Conservation (phyloP, 2,329 filamentous ascomycete genomes). For the Aspergillus sp. region DNA sequence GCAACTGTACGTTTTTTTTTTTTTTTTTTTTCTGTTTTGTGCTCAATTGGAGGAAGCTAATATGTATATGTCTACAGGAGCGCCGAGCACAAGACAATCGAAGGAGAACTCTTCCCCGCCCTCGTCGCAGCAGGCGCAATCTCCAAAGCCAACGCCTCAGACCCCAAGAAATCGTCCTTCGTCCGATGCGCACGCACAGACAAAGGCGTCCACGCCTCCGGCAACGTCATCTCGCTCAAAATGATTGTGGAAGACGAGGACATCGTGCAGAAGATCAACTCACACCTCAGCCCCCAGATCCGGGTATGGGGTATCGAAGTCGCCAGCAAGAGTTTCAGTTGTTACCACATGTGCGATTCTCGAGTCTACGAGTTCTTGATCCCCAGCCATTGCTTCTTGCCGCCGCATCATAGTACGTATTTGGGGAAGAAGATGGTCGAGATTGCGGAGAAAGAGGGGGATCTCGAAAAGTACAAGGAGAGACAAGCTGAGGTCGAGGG, state of each 20-base stretch:
- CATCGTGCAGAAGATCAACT: constrained; percentile 86
- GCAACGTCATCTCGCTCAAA: constrained; percentile 91
- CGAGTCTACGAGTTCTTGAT: constrained; percentile 97
- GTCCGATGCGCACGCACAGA: constrained; percentile 93
- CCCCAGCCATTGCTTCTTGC: constrained; percentile 84
- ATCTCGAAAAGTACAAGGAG: constrained; percentile 60
- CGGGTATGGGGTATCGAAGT: constrained; percentile 89
- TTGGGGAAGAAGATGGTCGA: constrained; percentile 78
- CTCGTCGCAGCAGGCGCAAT: constrained; percentile 89
- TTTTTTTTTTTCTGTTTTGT: background rate
- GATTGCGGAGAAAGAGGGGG: constrained; percentile 64
- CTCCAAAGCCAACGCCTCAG: constrained; percentile 91
- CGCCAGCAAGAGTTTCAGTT: constrained; percentile 85
- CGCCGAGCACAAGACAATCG: constrained; percentile 76
- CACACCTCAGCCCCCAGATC: constrained; percentile 76
- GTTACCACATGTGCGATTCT: constrained; percentile 90
- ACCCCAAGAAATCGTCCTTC: constrained; percentile 92
- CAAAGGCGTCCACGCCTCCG: constrained; percentile 94
- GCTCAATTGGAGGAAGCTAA: constrained; percentile 1
- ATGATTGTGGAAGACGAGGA: constrained; percentile 88
- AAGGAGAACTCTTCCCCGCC: constrained; percentile 87
- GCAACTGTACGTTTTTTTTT: constrained; percentile 57
- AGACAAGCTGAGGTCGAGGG: constrained; percentile 69
- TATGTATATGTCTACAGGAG: constrained; percentile 27
- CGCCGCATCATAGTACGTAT: constrained; percentile 82